Evolutionary conservation across 495 filamentous ascomycete genomes (phyloP), one percentile per base, ranked within the genome.

Genomic region (Aspergillus kassunensis): DNA sequence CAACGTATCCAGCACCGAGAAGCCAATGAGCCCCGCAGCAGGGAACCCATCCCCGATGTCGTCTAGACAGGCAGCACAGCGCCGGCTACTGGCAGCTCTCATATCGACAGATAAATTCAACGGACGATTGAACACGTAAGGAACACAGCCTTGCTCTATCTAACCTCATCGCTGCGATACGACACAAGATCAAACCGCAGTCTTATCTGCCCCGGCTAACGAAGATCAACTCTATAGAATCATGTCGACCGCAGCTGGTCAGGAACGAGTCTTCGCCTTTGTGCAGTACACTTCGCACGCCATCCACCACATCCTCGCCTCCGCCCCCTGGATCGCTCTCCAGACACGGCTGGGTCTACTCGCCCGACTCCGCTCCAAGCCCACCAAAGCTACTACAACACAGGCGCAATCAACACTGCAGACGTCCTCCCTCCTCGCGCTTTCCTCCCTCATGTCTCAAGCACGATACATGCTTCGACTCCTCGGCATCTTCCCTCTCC

Each of bases 401-500:
- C 23, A 62, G 0, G 15, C 56, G 18, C 53, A 36, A 15, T 31
- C 57, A 41, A 24, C 55, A 44, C 24, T 55, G 43, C 25, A 41
- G 57, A 42, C 51, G 54, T 57, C 55, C 64, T 39, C 35, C 49
- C 36, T 56, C 62, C 44, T 58, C 58, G 82, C 59, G 42, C 78
- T 62, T 70, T 80, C 69, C 66, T 79, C 51, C 57, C 77, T 73
- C 48, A 63, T 85, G 55, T 83, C 84, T 57, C 89, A 92, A 71
- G 78, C 82, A 41, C 74, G 90, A 36, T 87, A 85, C 36, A 89
- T 89, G 58, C 66, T 86, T 45, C 82, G 92, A 1, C 77, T 97
- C 3, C 90, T 88, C 79, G 90, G 84, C 0, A 73, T 96, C 11
- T 61, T 96, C 13, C 77, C 80, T 3, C 84, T 97, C 57, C 95